phyloP scores from a whole-genome alignment of 2,329 filamentous ascomycete genomes.

The Lecanosticta acicola region DNA sequence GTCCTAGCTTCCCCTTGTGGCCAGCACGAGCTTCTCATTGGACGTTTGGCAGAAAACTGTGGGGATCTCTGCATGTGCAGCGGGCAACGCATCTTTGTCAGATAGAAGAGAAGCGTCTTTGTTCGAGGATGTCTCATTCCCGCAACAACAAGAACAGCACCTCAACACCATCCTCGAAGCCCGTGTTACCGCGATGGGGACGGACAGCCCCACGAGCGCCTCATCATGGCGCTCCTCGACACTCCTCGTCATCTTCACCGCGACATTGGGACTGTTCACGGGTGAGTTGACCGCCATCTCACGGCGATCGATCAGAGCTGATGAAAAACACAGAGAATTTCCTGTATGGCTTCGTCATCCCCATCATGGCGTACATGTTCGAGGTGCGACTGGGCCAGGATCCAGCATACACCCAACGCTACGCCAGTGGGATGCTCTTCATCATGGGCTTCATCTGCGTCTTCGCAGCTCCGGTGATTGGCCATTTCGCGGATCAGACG shows the following conservation, averaged over 20 bases:
- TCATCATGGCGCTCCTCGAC: conserved; percentile 17
- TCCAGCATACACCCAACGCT: conserved; percentile 12
- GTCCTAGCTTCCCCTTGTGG: too few species aligned
- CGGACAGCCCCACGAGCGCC: not conserved
- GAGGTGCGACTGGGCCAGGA: conserved; percentile 12
- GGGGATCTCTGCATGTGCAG: not conserved
- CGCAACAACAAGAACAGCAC: not conserved
- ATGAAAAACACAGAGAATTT: conserved; percentile 14
- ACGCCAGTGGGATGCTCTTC: conserved; percentile 13
- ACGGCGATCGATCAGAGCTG: not conserved
- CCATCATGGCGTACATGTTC: conserved; percentile 18
- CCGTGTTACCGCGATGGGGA: too few species aligned
- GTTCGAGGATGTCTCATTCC: not conserved
- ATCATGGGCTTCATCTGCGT: conserved; percentile 41
- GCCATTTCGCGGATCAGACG: conserved; percentile 14
- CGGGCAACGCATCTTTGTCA: not conserved
- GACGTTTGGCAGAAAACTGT: too few species aligned
- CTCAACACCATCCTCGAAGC: too few species aligned
- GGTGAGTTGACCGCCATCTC: conserved; percentile 1
- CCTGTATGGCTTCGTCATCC: conserved; percentile 18
- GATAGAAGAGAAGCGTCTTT: not conserved
- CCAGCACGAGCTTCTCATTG: too few species aligned
- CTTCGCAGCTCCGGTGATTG: conserved; percentile 26
- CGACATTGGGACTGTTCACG: conserved; percentile 17
- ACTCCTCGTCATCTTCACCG: conserved; percentile 12